Evolutionary conservation across 306 rosid species (phyloP), one percentile per base, ranked within the genome.

Genomic region (Hippophae rhamnoides): DNA sequence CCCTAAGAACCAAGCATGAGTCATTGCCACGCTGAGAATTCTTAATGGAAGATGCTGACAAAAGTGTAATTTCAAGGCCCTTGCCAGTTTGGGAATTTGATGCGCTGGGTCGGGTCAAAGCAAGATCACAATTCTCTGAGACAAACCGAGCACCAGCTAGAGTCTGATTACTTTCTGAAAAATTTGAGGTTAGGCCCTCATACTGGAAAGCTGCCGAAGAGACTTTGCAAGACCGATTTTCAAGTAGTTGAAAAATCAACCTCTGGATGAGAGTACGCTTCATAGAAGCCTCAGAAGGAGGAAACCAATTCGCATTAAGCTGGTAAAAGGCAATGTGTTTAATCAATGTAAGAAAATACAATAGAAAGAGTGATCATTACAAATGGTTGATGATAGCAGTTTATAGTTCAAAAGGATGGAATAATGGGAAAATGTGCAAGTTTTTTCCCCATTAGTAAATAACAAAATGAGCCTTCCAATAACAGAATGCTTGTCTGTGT

Each of bases 221-320:
- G 64, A 61, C 68, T 71, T 81, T 84, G 14, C 52, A 62, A 64
- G 69, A 72, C 26, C 62, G 72, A 68, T 67, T 79, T 72, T 74
- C 84, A 73, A 90, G 74, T 18, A 85, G 94, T 69, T 76, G 83
- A 60, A 66, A 85, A 61, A 90, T 85, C 70, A 87, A 67, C 71
- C 70, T 90, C 90, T 87, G 94, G 71, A 90, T 85, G 63, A 83
- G 78, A 54, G 87, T 78, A 59, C 97, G 85, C 89, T 90, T 90
- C 71, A 85, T 87, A 59, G 84, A 90, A 54, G 96, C 96, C 79
- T 90, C 97, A 1, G 85, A 74, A 51, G 97, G 95, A 9, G 57
- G 83, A 82, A 90, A 90, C 97, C 97, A 90, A 69, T 85, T 71
- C 72, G 64, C 80, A 74, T 72, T 79, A 43, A 90, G 97, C 97